These are phyloP conservation scores for Seiridium cupressi DNA, from an alignment of 2,329 filamentous ascomycete genomes.

Conservation along the genomic window DNA sequence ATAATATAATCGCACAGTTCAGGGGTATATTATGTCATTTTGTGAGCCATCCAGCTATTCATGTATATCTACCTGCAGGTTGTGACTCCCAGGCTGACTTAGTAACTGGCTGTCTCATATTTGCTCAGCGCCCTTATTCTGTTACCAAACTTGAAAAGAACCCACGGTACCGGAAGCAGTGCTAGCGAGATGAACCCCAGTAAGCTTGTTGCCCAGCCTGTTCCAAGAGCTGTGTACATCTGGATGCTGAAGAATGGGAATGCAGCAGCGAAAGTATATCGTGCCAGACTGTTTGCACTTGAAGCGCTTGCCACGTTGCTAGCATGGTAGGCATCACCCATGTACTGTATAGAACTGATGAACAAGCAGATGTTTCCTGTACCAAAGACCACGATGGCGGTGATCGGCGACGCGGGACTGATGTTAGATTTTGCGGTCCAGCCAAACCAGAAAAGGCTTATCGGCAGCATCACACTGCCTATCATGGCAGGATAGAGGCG, in stretches of 20 bases:
- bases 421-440: slow-evolving; percentile 49
- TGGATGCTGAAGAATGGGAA: slow-evolving; percentile 63
- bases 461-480: slow-evolving; percentile 50
- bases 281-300: slow-evolving; percentile 56
- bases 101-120: slow-evolving; percentile 33
- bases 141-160: slow-evolving; percentile 48
- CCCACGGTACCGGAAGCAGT: slow-evolving; percentile 51
- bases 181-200: slow-evolving; percentile 45
- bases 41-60: no score
- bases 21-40: no score
- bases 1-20: no score
- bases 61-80: no score
- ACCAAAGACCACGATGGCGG: slow-evolving; percentile 54
- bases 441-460: slow-evolving; percentile 59
- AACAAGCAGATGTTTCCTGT: slow-evolving; percentile 62
- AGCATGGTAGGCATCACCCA: slow-evolving; percentile 40
- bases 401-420: slow-evolving; percentile 48
- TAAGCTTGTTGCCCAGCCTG: slow-evolving; percentile 45
- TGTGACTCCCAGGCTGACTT: neutral
- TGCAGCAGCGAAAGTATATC: slow-evolving; percentile 53
- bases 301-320: slow-evolving; percentile 55
- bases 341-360: slow-evolving; percentile 33
- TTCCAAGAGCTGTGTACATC: slow-evolving; percentile 44
- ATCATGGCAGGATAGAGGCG: slow-evolving; percentile 59
- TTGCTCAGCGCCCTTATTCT: slow-evolving; percentile 35